Percentiles rank a stretch among this genome's conserved stretches.
Conservation (phyloP, 768 basidiomycete genomes). For the Cyclocybe aegerita region DNA sequence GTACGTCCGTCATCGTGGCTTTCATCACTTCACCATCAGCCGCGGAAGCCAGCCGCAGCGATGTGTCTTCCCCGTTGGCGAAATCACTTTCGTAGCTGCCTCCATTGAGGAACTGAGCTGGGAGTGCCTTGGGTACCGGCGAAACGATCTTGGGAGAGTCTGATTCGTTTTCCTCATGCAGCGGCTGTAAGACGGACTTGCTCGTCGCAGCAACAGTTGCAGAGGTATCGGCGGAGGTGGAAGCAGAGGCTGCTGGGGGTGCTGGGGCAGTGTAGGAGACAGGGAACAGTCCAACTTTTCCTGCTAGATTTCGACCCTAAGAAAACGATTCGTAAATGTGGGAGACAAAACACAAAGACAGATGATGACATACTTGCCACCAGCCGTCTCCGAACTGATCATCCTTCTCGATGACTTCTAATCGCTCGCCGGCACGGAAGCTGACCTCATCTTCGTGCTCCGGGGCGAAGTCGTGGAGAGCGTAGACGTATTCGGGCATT, state of each 20-base stretch:
- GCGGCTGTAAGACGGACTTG: slow-evolving; percentile 28
- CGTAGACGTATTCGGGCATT: slow-evolving; percentile 87
- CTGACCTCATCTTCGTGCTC: slow-evolving; percentile 94
- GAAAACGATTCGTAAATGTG: not conserved
- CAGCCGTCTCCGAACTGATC: slow-evolving; percentile 93
- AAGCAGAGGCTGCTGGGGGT: slow-evolving; percentile 32
- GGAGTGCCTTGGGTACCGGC: slow-evolving; percentile 37
- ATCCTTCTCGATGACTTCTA: slow-evolving; percentile 91
- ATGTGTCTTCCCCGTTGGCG: slow-evolving; percentile 9
- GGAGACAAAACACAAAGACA: not conserved
- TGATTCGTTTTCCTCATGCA: slow-evolving; percentile 47
- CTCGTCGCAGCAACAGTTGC: slow-evolving; percentile 1
- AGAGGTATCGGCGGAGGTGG: slow-evolving; percentile 12
- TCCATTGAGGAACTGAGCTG: slow-evolving; percentile 24
- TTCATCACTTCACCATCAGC: slow-evolving; percentile 69
- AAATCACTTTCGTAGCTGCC: slow-evolving; percentile 22
- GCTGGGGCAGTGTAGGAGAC: slow-evolving; percentile 77
- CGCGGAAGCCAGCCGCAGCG: slow-evolving; percentile 17
- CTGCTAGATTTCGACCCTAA: slow-evolving; percentile 81
- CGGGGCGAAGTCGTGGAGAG: slow-evolving; percentile 83
- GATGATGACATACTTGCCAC: slow-evolving; percentile 61
- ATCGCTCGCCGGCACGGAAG: slow-evolving; percentile 82
- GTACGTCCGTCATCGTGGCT: slow-evolving; percentile 87
- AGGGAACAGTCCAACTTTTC: slow-evolving; percentile 90
- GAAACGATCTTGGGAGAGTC: slow-evolving; percentile 33